Evolutionary conservation across 352 stramenopile species (phyloP), one percentile per base, ranked within the genome.

Genomic region (Phytophthora syringae): DNA sequence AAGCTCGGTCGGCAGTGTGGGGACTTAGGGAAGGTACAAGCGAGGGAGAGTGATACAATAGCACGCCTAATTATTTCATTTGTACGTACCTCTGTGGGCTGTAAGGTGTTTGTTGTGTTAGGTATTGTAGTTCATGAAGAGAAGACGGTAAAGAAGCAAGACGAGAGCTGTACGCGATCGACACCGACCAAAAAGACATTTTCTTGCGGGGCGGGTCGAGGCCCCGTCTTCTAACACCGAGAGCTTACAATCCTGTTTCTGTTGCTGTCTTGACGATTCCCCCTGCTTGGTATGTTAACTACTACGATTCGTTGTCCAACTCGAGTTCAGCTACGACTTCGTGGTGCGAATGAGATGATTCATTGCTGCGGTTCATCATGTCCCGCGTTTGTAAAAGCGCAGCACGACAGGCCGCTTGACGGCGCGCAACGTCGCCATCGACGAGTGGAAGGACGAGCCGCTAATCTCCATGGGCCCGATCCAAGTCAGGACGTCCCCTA

Each of bases 361-460:
- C 24, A 48, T 56, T 7, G 15, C 30, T 51, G 47, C 52, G 50
- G 34, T 62, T 20, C 64, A 70, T 67, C 64, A 77, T 71, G 69
- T 71, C 21, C 60, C 60, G 43, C 77, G 77, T 61, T 80, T 78
- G 65, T 74, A 83, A 68, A 96, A 96, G 1, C 88, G 84, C 50
- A 96, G 71, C 45, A 93, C 82, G 1, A 94, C 86, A 13, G 88
- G 88, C 28, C 88, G 88, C 66, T 93, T 93, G 27, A 93, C 76
- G 4, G 84, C 88, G 16, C 86, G 86, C 47, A 96, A 61, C 34
- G 84, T 92, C 20, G 86, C 84, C 84, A 96, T 96, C 12, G 86
- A 94, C 61, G 83, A 84, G 52, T 96, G 86, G 61, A 96, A 96
- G 20, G 85, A 84, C 36, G 84, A 89, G 15, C 82, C 79, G 36